phyloP scores from a whole-genome alignment of 306 rosid species.

The Cercis canadensis region DNA sequence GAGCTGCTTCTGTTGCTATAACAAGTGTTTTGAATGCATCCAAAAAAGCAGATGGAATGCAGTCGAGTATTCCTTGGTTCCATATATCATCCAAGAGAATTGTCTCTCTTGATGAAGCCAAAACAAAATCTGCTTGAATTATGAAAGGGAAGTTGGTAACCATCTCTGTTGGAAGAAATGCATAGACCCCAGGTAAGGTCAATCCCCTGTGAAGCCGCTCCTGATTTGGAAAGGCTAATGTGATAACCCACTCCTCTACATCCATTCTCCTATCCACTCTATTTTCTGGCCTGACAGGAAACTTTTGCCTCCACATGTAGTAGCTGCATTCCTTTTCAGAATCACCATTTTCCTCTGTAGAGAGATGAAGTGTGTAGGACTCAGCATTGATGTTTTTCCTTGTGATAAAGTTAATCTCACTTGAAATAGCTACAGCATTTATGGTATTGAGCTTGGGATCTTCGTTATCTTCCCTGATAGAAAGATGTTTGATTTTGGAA shows the following conservation, averaged over 20 bases:
- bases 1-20: slow-evolving; percentile 43
- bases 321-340: slow-evolving; percentile 50
- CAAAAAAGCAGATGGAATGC: slow-evolving; percentile 66
- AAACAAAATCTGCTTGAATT: slow-evolving; percentile 77
- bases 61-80: slow-evolving; percentile 78
- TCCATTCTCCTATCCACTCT: slow-evolving; percentile 62
- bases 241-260: slow-evolving; percentile 62
- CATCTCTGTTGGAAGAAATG: slow-evolving; percentile 85
- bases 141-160: slow-evolving; percentile 74
- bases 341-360: slow-evolving; percentile 43
- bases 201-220: slow-evolving; percentile 54
- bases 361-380: slow-evolving; percentile 68
- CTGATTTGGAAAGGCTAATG: slow-evolving; percentile 68
- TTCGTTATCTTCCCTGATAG: slow-evolving; percentile 59
- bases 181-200: slow-evolving; percentile 64
- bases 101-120: slow-evolving; percentile 77
- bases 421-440: slow-evolving; percentile 56
- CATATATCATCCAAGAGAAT: slow-evolving; percentile 70
- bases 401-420: slow-evolving; percentile 47
- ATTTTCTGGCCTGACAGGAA: slow-evolving; percentile 56
- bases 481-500: slow-evolving; percentile 65
- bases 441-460: slow-evolving; percentile 51
- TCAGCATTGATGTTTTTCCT: slow-evolving; percentile 71
- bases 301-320: slow-evolving; percentile 76
- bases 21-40: slow-evolving; percentile 66